Conservation (phyloP, 148 eudicot genomes). For the Spergularia marina region DNA sequence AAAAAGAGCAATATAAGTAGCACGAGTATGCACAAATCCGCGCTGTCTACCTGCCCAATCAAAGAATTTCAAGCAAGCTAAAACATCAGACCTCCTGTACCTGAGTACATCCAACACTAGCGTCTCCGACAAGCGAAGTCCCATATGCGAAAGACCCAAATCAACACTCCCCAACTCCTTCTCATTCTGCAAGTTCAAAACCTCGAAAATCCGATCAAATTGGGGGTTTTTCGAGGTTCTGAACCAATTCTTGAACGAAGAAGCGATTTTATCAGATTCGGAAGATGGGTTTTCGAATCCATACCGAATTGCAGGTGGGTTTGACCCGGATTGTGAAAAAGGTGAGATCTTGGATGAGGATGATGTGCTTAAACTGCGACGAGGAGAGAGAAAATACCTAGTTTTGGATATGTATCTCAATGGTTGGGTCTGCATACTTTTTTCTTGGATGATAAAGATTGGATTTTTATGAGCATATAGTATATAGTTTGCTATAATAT, state of each 20-base stretch:
- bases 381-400: slow-evolving; percentile 26
- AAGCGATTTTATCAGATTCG: slow-evolving; percentile 30
- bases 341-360: slow-evolving; percentile 16
- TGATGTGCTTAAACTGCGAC: slow-evolving; percentile 2
- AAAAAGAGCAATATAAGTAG: slow-evolving; percentile 58
- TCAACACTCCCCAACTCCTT: slow-evolving; percentile 23
- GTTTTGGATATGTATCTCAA: slow-evolving; percentile 35
- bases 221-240: slow-evolving; percentile 30
- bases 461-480: not conserved
- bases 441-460: slow-evolving; percentile 1
- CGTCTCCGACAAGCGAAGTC: slow-evolving; percentile 36
- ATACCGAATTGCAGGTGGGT: not conserved
- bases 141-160: slow-evolving; percentile 29
- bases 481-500: too few species aligned
- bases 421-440: slow-evolving; percentile 34
- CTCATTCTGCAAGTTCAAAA: slow-evolving; percentile 22
- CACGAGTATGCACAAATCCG: slow-evolving; percentile 51
- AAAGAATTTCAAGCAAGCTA: slow-evolving; percentile 71
- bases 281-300: slow-evolving; percentile 10
- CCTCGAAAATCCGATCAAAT: slow-evolving; percentile 42
- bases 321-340: not conserved
- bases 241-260: slow-evolving; percentile 50
- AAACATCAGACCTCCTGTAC: slow-evolving; percentile 41
- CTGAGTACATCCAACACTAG: slow-evolving; percentile 50
- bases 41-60: slow-evolving; percentile 83